Evolutionary conservation across 805 yeast species (phyloP).

Genomic region (Nakazawaea laoshanensis): DNA sequence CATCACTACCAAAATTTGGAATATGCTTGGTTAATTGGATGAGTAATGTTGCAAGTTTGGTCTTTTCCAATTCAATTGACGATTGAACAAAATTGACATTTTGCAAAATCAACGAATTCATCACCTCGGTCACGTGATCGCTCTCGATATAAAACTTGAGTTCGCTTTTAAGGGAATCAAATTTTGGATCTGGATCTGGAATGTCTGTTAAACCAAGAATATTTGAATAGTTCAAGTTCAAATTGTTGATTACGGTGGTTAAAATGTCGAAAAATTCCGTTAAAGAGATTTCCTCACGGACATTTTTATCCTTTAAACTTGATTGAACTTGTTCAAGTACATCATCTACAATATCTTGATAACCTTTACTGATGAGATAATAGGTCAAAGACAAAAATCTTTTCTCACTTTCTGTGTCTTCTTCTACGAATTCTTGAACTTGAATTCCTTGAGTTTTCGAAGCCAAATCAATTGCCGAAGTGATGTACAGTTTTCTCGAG

Average conservation of each 20-base stretch:
- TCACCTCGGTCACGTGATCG: conserved; percentile 21
- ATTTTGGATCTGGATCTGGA: conserved; percentile 16
- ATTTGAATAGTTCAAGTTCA: conserved; percentile 12
- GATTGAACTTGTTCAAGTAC: conserved; percentile 50
- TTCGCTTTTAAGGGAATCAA: conserved; percentile 21
- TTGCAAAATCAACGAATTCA: conserved; percentile 24
- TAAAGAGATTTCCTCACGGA: conserved; percentile 61
- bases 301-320: conserved; percentile 57
- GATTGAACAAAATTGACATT: conserved; percentile 4
- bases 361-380: conserved; percentile 91
- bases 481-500: conserved; percentile 79
- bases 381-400: conserved; percentile 81
- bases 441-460: conserved; percentile 30
- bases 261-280: conserved; percentile 47
- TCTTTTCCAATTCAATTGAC: conserved; percentile 1
- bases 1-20: conserved; percentile 30
- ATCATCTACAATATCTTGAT: conserved; percentile 46
- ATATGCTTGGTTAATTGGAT: conserved; percentile 51
- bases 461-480: conserved; percentile 67
- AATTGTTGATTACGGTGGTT: conserved; percentile 26
- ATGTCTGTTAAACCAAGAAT: conserved; percentile 9
- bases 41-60: conserved; percentile 58
- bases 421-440: conserved; percentile 16
- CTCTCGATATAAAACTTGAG: conserved; percentile 19
- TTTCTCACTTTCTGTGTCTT: conserved; percentile 48